Conservation (phyloP, 2,329 filamentous ascomycete species). For the Calonectria montana region DNA sequence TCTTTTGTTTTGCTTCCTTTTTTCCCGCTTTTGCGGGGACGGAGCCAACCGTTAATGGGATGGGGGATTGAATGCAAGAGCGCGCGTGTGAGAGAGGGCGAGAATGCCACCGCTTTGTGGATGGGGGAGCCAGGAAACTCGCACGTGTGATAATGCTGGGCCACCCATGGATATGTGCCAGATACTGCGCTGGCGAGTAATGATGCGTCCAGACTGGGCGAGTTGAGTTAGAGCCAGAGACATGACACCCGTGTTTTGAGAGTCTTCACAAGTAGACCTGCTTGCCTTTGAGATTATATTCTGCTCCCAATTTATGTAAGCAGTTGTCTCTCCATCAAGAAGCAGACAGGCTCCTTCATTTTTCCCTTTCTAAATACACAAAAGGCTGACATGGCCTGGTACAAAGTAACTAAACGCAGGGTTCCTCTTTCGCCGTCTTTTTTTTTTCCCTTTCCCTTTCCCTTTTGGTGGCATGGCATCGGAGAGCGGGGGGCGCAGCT, state of each 20-base stretch:
- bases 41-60: background rate
- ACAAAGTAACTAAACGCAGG: slow-evolving; percentile 1
- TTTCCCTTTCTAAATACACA: background rate
- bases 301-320: background rate
- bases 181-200: background rate
- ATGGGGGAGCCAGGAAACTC: slow-evolving; percentile 24
- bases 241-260: background rate
- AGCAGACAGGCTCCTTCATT: background rate
- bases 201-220: background rate
- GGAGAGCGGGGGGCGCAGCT: slow-evolving; percentile 15
- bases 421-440: background rate
- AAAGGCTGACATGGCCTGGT: background rate
- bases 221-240: slow-evolving; percentile 6
- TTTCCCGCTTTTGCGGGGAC: background rate
- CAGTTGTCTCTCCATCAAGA: background rate
- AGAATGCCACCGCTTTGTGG: background rate
- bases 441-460: background rate
- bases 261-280: background rate
- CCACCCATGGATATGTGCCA: slow-evolving; percentile 12
- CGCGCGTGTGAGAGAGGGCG: background rate
- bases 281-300: background rate
- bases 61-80: background rate
- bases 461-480: background rate
- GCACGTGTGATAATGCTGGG: slow-evolving; percentile 25
- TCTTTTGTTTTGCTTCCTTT: too few relatives aligned